phyloP scores from a whole-genome alignment of 2,329 filamentous ascomycete species.

The Bisporella sp. region DNA sequence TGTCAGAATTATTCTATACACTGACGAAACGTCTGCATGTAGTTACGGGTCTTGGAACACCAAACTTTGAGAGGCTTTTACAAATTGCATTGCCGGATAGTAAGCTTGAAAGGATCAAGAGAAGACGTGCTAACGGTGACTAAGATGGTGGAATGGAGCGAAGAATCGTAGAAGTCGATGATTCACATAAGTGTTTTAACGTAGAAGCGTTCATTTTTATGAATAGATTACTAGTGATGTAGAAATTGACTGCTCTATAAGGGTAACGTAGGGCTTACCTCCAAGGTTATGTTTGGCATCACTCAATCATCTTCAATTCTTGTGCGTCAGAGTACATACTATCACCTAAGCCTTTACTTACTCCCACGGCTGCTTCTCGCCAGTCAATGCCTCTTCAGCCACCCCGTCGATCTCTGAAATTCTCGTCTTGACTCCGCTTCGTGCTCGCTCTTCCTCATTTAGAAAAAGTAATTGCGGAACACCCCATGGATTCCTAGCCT shows the following conservation, averaged over 20 bases:
- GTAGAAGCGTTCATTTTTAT: too few species aligned
- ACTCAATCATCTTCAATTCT: too few species aligned
- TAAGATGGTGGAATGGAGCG: too few species aligned
- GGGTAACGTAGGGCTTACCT: too few species aligned
- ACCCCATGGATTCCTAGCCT: slow-evolving; percentile 24
- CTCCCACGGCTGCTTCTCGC: slow-evolving; percentile 18
- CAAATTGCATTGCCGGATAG: not conserved
- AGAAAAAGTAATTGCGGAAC: slow-evolving; percentile 17
- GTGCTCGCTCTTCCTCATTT: slow-evolving; percentile 12
- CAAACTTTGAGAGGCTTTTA: slow-evolving; percentile 16
- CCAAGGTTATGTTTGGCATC: too few species aligned
- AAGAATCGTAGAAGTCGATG: too few species aligned
- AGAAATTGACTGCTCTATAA: too few species aligned
- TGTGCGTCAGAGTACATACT: too few species aligned
- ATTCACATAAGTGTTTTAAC: too few species aligned
- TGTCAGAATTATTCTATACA: slow-evolving; percentile 9
- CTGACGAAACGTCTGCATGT: slow-evolving; percentile 29
- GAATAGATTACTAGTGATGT: too few species aligned
- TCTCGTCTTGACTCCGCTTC: slow-evolving; percentile 12
- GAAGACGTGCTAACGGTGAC: too few species aligned
- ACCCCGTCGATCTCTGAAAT: slow-evolving; percentile 4
- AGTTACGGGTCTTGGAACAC: slow-evolving; percentile 31
- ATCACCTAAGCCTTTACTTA: not conserved
- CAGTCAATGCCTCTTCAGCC: slow-evolving; percentile 13
- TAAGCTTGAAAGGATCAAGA: too few species aligned